Conservation (phyloP, 2,329 filamentous ascomycete genomes). For the Pseudocercospora cruenta region DNA sequence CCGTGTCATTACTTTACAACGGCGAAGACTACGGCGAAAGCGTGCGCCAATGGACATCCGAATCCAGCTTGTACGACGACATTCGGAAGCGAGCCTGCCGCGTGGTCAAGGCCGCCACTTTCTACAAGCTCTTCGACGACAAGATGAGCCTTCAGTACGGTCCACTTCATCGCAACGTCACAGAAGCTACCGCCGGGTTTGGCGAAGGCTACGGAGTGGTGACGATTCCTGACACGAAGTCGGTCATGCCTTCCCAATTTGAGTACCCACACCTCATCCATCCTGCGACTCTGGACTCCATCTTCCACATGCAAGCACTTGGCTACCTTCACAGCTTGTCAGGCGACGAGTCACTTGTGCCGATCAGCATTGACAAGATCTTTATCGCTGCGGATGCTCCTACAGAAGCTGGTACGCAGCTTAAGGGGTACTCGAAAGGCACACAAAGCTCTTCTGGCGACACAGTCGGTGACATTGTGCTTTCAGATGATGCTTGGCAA, state of each 20-base stretch:
- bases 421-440: constrained; percentile 5
- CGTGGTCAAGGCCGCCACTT: constrained; percentile 6
- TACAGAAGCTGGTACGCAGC: not conserved
- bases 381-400: constrained; percentile 10
- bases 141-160: constrained; percentile 21
- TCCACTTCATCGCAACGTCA: constrained; percentile 18
- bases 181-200: constrained; percentile 3
- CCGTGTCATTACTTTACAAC: not conserved
- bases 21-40: constrained; percentile 7
- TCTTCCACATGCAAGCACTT: constrained; percentile 50
- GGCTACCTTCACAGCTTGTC: constrained; percentile 4
- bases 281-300: constrained; percentile 60
- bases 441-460: constrained; percentile 3
- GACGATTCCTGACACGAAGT: constrained; percentile 43
- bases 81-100: constrained; percentile 3
- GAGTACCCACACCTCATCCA: constrained; percentile 61
- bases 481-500: constrained; percentile 9
- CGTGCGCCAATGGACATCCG: not conserved
- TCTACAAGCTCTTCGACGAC: constrained; percentile 9
- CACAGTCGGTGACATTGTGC: constrained; percentile 9
- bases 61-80: not conserved
- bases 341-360: constrained; percentile 8
- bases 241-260: constrained; percentile 57
- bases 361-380: constrained; percentile 11
- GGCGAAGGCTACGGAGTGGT: constrained; percentile 11